These are phyloP conservation scores for Fusarium torulosum DNA, from an alignment of 2,329 filamentous ascomycete genomes.

Conservation along the genomic window DNA sequence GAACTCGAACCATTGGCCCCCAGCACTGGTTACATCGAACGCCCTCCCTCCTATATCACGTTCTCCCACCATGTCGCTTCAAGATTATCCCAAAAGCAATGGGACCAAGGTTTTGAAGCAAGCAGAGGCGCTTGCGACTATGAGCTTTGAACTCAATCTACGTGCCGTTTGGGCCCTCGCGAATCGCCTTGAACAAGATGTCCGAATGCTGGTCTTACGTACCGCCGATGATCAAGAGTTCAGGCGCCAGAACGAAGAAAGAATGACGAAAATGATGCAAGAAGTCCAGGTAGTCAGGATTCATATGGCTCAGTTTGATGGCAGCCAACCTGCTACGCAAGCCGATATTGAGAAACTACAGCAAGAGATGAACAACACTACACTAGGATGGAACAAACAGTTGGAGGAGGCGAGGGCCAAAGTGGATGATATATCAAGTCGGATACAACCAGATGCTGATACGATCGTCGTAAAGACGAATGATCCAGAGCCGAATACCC, in stretches of 20 bases:
- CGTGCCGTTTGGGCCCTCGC: constrained; percentile 48
- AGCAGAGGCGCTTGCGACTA: constrained; percentile 53
- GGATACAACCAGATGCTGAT: constrained; percentile 44
- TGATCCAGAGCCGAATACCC: background rate
- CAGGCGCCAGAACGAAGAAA: constrained; percentile 48
- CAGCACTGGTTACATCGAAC: background rate
- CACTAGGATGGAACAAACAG: constrained; percentile 40
- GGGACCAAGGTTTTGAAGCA: constrained; percentile 39
- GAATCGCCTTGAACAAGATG: constrained; percentile 49
- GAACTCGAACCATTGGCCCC: background rate
- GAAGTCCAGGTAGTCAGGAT: constrained; percentile 52
- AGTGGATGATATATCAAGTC: constrained; percentile 40
- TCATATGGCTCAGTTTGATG: constrained; percentile 36
- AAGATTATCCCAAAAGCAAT: background rate
- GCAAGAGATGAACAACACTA: constrained; percentile 34
- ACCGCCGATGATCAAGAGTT: constrained; percentile 50
- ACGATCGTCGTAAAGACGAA: constrained; percentile 36
- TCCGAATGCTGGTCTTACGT: constrained; percentile 45
- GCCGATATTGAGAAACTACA: constrained; percentile 38
- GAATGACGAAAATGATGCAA: constrained; percentile 48
- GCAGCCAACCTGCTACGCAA: constrained; percentile 21
- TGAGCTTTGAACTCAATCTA: constrained; percentile 55
- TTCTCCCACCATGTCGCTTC: background rate
- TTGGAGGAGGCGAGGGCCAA: constrained; percentile 42
- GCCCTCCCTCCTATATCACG: background rate